These are phyloP conservation scores for Hypoxylon rubiginosum DNA, from an alignment of 2,329 filamentous ascomycete species.

Conservation along the genomic window DNA sequence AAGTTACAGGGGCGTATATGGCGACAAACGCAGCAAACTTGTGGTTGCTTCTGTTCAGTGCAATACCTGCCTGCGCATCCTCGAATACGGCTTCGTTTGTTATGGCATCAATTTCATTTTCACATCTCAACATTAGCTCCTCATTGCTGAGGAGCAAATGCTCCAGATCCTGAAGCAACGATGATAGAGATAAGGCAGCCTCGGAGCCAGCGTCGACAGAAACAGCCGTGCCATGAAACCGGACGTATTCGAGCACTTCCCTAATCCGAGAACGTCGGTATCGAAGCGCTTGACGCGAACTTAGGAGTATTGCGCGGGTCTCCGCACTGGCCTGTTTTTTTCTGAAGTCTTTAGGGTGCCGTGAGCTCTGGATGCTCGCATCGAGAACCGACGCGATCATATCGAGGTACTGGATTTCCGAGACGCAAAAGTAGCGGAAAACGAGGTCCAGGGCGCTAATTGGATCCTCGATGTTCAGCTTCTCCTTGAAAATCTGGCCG, in stretches of 20 bases:
- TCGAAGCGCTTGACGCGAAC: neutral
- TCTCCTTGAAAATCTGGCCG: neutral
- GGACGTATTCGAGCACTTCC: neutral
- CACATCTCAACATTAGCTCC: neutral
- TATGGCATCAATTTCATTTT: neutral
- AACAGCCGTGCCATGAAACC: neutral
- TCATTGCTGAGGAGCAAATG: neutral
- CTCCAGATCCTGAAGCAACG: neutral
- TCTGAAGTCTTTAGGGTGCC: neutral
- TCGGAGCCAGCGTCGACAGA: neutral
- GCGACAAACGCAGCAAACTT: neutral
- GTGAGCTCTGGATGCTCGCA: neutral
- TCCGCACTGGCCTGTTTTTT: neutral
- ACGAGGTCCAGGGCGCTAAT: neutral
- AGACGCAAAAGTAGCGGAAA: neutral
- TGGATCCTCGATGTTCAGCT: neutral
- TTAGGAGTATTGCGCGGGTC: neutral
- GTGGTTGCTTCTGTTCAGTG: neutral
- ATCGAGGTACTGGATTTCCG: neutral
- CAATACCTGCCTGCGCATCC: neutral
- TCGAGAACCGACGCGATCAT: neutral
- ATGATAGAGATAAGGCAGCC: neutral
- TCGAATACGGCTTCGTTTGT: neutral
- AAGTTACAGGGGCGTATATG: neutral
- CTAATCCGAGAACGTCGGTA: neutral